Conservation (phyloP, 164 flowering plant genomes). For the Saururus chinensis region DNA sequence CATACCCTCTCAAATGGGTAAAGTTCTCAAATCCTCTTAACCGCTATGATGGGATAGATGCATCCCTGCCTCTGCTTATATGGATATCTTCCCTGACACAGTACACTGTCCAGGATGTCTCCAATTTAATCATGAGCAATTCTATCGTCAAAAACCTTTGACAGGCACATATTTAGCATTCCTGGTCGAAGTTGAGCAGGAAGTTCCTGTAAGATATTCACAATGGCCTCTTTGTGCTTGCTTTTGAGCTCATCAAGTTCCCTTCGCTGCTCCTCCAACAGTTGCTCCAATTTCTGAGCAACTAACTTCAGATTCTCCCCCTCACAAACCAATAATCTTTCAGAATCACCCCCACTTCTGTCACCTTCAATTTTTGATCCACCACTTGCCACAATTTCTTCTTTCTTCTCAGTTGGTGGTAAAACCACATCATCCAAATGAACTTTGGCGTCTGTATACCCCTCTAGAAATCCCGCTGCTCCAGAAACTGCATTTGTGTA, state of each 20-base stretch:
- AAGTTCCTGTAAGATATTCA: constrained; percentile 41
- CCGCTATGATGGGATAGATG: no score
- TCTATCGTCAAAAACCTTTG: constrained; percentile 22
- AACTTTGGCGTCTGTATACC: no score
- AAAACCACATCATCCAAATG: background rate
- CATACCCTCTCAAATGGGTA: no score
- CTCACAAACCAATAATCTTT: constrained; percentile 6
- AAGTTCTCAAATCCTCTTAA: no score
- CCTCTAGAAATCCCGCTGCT: no score
- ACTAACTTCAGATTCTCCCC: constrained; percentile 22
- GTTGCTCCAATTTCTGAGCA: constrained; percentile 38
- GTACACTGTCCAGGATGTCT: no score
- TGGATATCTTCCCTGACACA: no score
- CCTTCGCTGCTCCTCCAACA: constrained; percentile 42
- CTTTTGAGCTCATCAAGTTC: constrained; percentile 55
- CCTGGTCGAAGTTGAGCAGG: constrained; percentile 31
- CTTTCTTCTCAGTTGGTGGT: background rate
- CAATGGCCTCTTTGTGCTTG: constrained; percentile 41
- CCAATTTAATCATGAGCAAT: background rate
- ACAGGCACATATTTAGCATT: constrained; percentile 19
- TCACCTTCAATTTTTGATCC: constrained; percentile 1
- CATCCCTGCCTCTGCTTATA: no score
- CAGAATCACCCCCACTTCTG: constrained; percentile 1
- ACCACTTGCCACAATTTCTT: background rate
- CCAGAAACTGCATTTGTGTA: background rate